These are phyloP conservation scores for Delonix regia DNA, from an alignment of 306 rosid genomes.

Conservation along the genomic window DNA sequence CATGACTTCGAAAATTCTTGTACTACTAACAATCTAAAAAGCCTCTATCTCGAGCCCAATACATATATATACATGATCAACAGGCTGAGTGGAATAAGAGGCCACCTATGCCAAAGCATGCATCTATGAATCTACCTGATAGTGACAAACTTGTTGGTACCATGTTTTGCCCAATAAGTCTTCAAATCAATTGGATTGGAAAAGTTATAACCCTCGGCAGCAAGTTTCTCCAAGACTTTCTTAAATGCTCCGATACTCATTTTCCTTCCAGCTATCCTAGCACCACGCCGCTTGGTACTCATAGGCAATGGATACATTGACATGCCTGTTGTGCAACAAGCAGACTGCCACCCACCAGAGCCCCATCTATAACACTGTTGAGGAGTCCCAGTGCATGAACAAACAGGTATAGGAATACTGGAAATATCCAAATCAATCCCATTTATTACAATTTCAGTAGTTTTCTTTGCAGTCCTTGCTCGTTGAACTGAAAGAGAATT, in stretches of 20 bases:
- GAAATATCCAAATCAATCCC: slow-evolving; percentile 85
- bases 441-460: slow-evolving; percentile 76
- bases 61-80: slow-evolving; percentile 67
- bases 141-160: slow-evolving; percentile 96
- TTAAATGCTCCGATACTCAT: slow-evolving; percentile 98
- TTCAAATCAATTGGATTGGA: slow-evolving; percentile 87
- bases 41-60: slow-evolving; percentile 63
- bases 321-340: slow-evolving; percentile 88
- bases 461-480: slow-evolving; percentile 72
- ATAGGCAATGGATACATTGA: slow-evolving; percentile 88
- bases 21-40: slow-evolving; percentile 63
- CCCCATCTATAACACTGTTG: slow-evolving; percentile 98
- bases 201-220: slow-evolving; percentile 89
- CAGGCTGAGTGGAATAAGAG: slow-evolving; percentile 45
- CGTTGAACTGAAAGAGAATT: slow-evolving; percentile 61
- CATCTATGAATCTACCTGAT: slow-evolving; percentile 65
- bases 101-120: slow-evolving; percentile 36
- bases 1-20: slow-evolving; percentile 43
- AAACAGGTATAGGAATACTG: slow-evolving; percentile 80
- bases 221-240: slow-evolving; percentile 96
- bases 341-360: slow-evolving; percentile 96
- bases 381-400: slow-evolving; percentile 88
- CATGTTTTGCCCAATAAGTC: slow-evolving; percentile 96
- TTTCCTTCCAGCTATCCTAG: slow-evolving; percentile 95
- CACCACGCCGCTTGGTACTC: slow-evolving; percentile 95